Percentiles rank a stretch among this genome's conserved stretches.
phyloP scores from a whole-genome alignment of 2,329 filamentous ascomycete genomes.

The Hymenoscyphus fructigenus region DNA sequence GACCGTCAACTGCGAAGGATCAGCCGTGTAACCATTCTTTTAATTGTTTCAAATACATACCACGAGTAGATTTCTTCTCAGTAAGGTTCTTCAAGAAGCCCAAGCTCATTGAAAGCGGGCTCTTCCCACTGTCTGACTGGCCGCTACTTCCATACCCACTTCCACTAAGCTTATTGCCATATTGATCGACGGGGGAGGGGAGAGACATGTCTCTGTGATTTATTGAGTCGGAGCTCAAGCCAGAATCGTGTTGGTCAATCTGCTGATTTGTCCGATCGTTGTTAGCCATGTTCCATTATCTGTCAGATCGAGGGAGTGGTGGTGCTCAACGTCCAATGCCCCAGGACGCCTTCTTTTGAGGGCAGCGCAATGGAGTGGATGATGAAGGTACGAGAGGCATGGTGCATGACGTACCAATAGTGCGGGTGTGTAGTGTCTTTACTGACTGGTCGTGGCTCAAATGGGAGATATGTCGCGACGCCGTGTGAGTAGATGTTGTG shows the following conservation, averaged over 20 bases:
- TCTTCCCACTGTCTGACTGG: conserved; percentile 36
- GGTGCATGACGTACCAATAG: conserved; percentile 23
- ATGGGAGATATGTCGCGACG: background rate
- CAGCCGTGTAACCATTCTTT: conserved; percentile 6
- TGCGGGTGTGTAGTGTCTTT: background rate
- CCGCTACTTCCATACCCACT: conserved; percentile 35
- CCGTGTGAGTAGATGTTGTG: background rate
- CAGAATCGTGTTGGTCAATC: conserved; percentile 7
- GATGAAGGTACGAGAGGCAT: conserved; percentile 8
- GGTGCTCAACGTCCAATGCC: conserved; percentile 6
- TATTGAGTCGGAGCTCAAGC: conserved; percentile 8
- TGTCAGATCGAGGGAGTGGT: conserved; percentile 7
- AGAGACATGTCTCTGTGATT: conserved; percentile 28
- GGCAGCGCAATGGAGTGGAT: background rate
- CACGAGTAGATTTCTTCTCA: conserved; percentile 77
- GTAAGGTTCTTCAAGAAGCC: conserved; percentile 65
- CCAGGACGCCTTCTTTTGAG: background rate
- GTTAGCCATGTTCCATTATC: conserved; percentile 23
- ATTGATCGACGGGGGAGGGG: conserved; percentile 31
- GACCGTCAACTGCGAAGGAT: conserved; percentile 60
- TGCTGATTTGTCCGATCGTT: conserved; percentile 17
- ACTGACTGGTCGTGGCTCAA: conserved; percentile 13
- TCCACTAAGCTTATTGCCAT: conserved; percentile 29
- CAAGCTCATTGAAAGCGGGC: conserved; percentile 47
- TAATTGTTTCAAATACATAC: conserved; percentile 43